Evolutionary conservation across 116 monocot genomes (phyloP), one percentile per base, ranked within the genome.

Genomic region (Dioscorea cayenensis): DNA sequence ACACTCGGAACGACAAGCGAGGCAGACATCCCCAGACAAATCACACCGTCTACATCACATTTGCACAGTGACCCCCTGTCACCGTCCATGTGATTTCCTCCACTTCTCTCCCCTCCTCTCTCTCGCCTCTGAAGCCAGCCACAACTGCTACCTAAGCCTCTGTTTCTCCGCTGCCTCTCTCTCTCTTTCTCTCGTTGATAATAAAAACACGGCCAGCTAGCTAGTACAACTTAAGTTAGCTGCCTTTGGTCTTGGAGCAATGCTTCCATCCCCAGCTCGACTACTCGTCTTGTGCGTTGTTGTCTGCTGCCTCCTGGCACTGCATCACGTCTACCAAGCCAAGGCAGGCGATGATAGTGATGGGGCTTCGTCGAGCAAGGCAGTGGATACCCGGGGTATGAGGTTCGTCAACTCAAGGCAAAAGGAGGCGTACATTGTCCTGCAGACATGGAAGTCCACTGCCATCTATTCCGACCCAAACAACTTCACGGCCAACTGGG

Each of bases 401-500:
- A 25, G 20, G 14, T 81, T 80, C 51, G 5, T 66, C 61, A 84
- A 83, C 76, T 60, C 68, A 11, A 72, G 81, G 49, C 76, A 84
- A 65, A 65, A 70, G 6, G 48, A 49, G 62, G 87, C 84, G 55
- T 87, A 87, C 64, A 73, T 75, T 12, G 87, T 78, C 43, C 75
- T 87, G 35, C 84, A 87, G 51, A 73, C 78, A 0, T 87, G 80
- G 84, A 78, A 73, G 27, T 63, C 29, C 13, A 72, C 61, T 4
- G 81, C 78, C 66, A 78, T 87, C 76, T 83, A 77, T 60, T 87
- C 83, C n/a, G 87, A 87, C 51, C 84, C 84, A 7, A 21, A 48
- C 49, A 76, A 79, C 43, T 73, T 73, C 77, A 87, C 84, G 50
- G 60, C 43, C 73, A 76, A 81, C 58, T 87, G 87, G 87, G 72